Evolutionary conservation across 177 flowering plant genomes (phyloP).

Genomic region (Vitis hybrid): DNA sequence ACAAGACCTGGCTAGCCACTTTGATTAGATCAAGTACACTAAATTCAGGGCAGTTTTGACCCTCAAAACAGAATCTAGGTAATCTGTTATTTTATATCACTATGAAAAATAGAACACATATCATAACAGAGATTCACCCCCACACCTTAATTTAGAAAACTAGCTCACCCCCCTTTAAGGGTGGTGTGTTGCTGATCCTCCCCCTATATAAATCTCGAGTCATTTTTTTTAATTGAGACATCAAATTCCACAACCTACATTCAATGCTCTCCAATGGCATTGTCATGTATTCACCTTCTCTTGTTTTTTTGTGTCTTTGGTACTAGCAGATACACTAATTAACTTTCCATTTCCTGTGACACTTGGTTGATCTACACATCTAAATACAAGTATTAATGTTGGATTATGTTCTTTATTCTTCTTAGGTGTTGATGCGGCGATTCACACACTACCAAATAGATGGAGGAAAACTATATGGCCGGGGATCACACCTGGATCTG

Average conservation of each 20-base stretch:
- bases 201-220: neutral
- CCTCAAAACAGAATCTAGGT: no score
- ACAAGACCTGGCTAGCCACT: no score
- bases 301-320: no score
- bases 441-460: conserved; percentile 23
- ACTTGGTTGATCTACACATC: no score
- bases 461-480: conserved; percentile 29
- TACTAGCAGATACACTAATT: no score
- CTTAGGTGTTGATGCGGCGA: conserved; percentile 19
- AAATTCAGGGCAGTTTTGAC: neutral
- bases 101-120: no score
- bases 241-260: neutral
- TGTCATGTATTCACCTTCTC: no score
- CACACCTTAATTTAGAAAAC: no score
- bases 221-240: neutral
- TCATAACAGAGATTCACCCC: no score
- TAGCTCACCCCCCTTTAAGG: neutral
- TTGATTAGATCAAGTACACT: neutral
- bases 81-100: no score
- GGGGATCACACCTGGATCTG: conserved; percentile 25
- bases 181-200: neutral
- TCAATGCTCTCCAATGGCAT: conserved; percentile 1
- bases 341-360: no score
- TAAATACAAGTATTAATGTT: no score
- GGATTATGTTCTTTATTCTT: neutral